phyloP scores from a whole-genome alignment of 2,329 filamentous ascomycete genomes.

The Calonectria leucothoes region DNA sequence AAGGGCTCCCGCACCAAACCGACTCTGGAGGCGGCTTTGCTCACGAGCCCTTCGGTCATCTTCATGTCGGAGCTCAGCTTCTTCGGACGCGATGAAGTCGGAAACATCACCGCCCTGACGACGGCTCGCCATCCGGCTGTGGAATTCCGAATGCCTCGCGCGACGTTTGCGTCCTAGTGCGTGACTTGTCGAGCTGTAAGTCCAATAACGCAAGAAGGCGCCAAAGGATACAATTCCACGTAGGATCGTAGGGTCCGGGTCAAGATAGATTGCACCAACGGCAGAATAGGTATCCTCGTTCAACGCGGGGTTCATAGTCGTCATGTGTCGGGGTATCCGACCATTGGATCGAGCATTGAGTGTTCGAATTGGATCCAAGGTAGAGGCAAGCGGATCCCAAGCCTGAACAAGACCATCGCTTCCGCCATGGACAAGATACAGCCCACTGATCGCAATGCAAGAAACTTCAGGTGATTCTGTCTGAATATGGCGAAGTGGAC shows the following conservation, averaged over 20 bases:
- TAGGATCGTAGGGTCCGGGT: constrained; percentile 87
- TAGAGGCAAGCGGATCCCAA: constrained; percentile 95
- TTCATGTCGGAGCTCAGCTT: constrained; percentile 81
- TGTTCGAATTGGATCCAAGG: constrained; percentile 81
- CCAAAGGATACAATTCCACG: constrained; percentile 90
- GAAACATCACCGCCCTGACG: constrained; percentile 76
- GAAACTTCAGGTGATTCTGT: constrained; percentile 92
- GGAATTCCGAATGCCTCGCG: constrained; percentile 73
- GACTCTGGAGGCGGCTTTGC: constrained; percentile 75
- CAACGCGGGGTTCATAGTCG: constrained; percentile 65
- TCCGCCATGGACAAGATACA: constrained; percentile 93
- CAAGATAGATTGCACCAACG: constrained; percentile 85
- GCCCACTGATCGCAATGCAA: constrained; percentile 82
- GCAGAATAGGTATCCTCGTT: constrained; percentile 82
- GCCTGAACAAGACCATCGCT: constrained; percentile 95
- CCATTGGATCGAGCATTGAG: constrained; percentile 87
- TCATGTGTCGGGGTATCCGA: constrained; percentile 80
- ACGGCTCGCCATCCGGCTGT: constrained; percentile 62
- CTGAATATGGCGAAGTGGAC: constrained; percentile 83
- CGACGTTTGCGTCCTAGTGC: constrained; percentile 83
- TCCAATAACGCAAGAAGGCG: constrained; percentile 91
- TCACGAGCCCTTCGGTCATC: constrained; percentile 75
- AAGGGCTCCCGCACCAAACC: constrained; percentile 84
- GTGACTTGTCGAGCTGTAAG: constrained; percentile 86
- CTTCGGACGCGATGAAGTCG: constrained; percentile 88